Evolutionary conservation across 177 flowering plant genomes (phyloP).

Genomic region (Vitis hybrid): DNA sequence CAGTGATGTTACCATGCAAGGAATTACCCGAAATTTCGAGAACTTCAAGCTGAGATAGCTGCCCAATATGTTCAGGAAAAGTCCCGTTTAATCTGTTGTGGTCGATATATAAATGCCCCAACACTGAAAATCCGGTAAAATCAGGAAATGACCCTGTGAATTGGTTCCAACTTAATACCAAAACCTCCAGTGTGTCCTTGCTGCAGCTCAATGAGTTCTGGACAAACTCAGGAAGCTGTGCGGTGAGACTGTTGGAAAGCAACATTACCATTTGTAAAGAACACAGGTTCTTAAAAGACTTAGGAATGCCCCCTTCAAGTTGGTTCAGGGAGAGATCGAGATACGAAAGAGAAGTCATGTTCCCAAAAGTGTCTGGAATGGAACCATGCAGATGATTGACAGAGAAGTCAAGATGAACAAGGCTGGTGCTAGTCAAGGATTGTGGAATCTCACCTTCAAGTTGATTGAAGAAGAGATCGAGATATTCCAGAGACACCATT

Average conservation of each 20-base stretch:
- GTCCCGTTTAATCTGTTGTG: slow-evolving; percentile 9
- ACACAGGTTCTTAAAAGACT: slow-evolving; percentile 10
- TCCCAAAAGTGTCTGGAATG: slow-evolving; percentile 16
- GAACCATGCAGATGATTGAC: slow-evolving; percentile 4
- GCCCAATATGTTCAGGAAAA: slow-evolving; percentile 6
- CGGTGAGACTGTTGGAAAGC: too few species aligned
- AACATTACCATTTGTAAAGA: neutral
- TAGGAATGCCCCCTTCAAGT: slow-evolving; percentile 15
- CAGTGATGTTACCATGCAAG: slow-evolving; percentile 8
- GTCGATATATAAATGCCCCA: slow-evolving; percentile 1
- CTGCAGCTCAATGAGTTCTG: neutral
- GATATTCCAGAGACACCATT: too few species aligned
- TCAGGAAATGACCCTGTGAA: slow-evolving; percentile 14
- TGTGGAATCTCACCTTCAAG: too few species aligned
- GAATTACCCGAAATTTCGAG: neutral
- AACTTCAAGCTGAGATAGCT: neutral
- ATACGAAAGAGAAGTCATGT: slow-evolving; percentile 2
- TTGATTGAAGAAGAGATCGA: too few species aligned
- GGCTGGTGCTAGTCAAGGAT: neutral
- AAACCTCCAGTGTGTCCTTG: neutral
- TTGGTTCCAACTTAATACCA: neutral
- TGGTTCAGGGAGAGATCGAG: slow-evolving; percentile 4
- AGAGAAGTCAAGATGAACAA: slow-evolving; percentile 10
- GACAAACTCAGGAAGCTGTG: slow-evolving; percentile 1
- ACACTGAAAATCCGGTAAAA: neutral